Evolutionary conservation across 2,329 filamentous ascomycete genomes (phyloP).

Genomic region (Pseudocercospora fijiensis): DNA sequence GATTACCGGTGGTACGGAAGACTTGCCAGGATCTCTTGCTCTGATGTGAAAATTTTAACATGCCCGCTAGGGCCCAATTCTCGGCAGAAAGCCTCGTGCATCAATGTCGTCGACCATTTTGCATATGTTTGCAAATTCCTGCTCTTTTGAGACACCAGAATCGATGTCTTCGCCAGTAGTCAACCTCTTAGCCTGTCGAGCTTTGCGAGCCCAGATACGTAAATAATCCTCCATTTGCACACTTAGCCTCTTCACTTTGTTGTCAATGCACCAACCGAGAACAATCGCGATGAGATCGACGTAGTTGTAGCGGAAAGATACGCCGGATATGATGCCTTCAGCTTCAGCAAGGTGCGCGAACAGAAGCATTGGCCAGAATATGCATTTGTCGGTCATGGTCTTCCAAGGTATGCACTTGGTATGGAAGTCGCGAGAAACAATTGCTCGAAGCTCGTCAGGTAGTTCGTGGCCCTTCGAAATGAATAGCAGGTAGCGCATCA

Average conservation of each 20-base stretch:
- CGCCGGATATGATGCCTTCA: neutral
- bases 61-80: too few species aligned
- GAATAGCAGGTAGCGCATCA: neutral
- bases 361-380: conserved; percentile 5
- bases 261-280: neutral
- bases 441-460: neutral
- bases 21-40: too few species aligned
- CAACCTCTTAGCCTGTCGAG: neutral
- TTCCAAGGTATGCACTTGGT: neutral
- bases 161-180: neutral
- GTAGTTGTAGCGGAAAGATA: neutral
- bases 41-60: too few species aligned
- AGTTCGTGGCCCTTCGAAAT: neutral
- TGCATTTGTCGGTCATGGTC: neutral
- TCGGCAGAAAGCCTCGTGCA: neutral
- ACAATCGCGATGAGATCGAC: neutral
- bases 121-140: neutral
- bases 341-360: conserved; percentile 8
- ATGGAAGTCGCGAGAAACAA: neutral
- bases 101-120: neutral
- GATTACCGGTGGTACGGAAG: too few species aligned
- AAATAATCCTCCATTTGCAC: neutral
- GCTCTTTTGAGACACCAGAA: neutral
- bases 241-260: neutral
- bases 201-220: neutral